Base-by-base conservation (phyloP, 2,329 filamentous ascomycete species). In the Westerdykella ornata region DNA sequence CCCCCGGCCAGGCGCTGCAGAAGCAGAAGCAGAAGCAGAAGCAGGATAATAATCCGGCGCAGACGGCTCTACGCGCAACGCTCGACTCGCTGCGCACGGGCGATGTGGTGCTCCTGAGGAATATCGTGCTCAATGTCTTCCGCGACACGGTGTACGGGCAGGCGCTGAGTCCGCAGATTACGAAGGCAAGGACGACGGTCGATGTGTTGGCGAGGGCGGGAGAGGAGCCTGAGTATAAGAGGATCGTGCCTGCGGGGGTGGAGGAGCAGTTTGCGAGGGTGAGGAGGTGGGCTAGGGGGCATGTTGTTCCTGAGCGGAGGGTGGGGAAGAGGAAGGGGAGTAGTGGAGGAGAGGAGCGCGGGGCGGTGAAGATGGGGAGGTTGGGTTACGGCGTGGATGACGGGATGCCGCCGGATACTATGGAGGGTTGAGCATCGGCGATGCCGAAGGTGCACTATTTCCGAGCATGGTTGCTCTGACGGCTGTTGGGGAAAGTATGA, bases 111-210 rank as follows among this genome's bases (percentile, higher is more conserved):
- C 72, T 95, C 12, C 60, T 95, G 44, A 80, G 82, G 42, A 88
- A 90, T 53, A 81, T 95, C 5, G 88, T 84, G 1, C 71, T 97
- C 38, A 79, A 80, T 39, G 78, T 80, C 3, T 97, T 90, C 61
- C 76, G 76, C 38, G 78, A 80, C 35, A 82, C 77, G 53, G 89
- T 96, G 0, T 88, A 92, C 54, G 89, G 90, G 0, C 85, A 94
- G 62, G 92, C 84, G 56, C 68, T 96, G 47, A 78, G 84, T 19
- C 77, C 77, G 48, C 79, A 80, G 6, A 75, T 85, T 53, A 89
- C 86, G 6, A 81, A 77, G 51, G 75, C 88, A 17, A 59, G 59
- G 35, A 72, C 88, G 3, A 79, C 75, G 46, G 69, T 90, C 18
- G 74, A 81, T 47, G 66, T 94, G 33, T 66, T 94, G 14, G 79